These are phyloP conservation scores for Clavaria fumosa DNA, from an alignment of 768 basidiomycete genomes.

Conservation along the genomic window DNA sequence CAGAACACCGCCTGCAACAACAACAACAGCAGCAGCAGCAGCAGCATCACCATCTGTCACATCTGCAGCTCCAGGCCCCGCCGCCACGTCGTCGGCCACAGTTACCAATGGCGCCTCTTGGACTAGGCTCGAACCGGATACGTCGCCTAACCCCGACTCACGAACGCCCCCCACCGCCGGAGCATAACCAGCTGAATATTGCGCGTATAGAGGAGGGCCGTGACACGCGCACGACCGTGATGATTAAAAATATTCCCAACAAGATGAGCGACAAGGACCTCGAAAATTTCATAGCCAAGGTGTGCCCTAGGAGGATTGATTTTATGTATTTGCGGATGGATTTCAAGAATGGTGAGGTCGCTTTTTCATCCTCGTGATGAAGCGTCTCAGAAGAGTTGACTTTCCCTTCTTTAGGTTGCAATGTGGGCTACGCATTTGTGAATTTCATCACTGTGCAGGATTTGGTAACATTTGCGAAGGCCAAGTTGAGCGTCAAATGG, in stretches of 20 bases:
- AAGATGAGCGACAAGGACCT: constrained; percentile 74
- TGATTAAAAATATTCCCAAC: constrained; percentile 90
- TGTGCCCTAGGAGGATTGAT: constrained; percentile 65
- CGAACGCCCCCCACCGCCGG: constrained; percentile 11
- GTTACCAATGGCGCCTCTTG: too few species aligned
- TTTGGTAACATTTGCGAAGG: constrained; percentile 58
- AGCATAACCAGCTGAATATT: constrained; percentile 42
- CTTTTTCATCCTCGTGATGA: not conserved
- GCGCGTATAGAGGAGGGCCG: constrained; percentile 57
- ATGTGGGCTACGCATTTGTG: constrained; percentile 77
- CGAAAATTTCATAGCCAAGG: constrained; percentile 48
- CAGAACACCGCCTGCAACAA: too few species aligned
- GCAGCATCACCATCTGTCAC: too few species aligned
- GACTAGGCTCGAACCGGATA: too few species aligned
- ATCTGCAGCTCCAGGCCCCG: too few species aligned
- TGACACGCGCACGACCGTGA: constrained; percentile 74
- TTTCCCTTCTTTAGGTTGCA: constrained; percentile 34
- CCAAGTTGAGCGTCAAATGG: constrained; percentile 72
- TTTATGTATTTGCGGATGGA: constrained; percentile 84
- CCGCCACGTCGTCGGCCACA: too few species aligned
- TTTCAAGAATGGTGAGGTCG: constrained; percentile 58
- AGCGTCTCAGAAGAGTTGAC: constrained; percentile 5
- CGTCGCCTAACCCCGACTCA: not conserved
- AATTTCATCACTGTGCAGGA: constrained; percentile 76
- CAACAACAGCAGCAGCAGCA: too few species aligned